phyloP scores from a whole-genome alignment of 2,329 filamentous ascomycete genomes.

The Colletotrichum sp. region DNA sequence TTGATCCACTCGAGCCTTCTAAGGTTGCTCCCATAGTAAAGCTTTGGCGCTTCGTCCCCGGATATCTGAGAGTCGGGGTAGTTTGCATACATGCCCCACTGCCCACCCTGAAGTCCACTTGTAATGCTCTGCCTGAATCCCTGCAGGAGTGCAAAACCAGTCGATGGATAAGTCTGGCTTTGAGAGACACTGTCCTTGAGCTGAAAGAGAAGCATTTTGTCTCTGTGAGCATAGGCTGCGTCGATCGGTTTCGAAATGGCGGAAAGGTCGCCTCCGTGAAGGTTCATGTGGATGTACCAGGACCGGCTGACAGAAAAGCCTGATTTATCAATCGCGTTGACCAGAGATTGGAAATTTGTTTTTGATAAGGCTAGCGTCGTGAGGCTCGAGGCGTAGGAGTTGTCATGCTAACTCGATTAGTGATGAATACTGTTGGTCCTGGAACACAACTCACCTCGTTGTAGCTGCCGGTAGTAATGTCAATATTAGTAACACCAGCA shows the following conservation, averaged over 20 bases:
- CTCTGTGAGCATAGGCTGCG: constrained; percentile 44
- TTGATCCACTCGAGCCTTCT: constrained; percentile 41
- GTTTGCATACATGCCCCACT: constrained; percentile 57
- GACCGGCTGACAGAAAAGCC: constrained; percentile 22
- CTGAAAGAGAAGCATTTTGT: constrained; percentile 56
- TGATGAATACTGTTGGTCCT: background rate
- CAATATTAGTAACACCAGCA: background rate
- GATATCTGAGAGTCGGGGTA: constrained; percentile 56
- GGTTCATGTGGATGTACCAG: constrained; percentile 40
- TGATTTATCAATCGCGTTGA: constrained; percentile 23
- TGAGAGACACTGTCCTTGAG: constrained; percentile 45
- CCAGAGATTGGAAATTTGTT: constrained; percentile 25
- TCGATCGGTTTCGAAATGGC: constrained; percentile 32
- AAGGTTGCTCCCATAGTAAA: constrained; percentile 52
- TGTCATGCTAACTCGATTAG: constrained; percentile 26
- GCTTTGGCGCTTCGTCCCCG: constrained; percentile 46
- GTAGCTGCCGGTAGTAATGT: constrained; percentile 1
- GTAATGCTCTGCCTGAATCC: constrained; percentile 44
- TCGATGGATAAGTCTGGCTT: constrained; percentile 30
- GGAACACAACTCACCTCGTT: background rate
- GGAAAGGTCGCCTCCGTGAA: constrained; percentile 38
- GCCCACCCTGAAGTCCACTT: constrained; percentile 34
- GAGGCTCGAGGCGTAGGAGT: constrained; percentile 33
- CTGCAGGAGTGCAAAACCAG: constrained; percentile 36
- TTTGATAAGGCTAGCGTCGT: constrained; percentile 28